A percentile compares a stretch with the other conserved stretches of the same genome.
Conservation (phyloP, 192 early-diverging fungal species). For the Coemansia reversa region DNA sequence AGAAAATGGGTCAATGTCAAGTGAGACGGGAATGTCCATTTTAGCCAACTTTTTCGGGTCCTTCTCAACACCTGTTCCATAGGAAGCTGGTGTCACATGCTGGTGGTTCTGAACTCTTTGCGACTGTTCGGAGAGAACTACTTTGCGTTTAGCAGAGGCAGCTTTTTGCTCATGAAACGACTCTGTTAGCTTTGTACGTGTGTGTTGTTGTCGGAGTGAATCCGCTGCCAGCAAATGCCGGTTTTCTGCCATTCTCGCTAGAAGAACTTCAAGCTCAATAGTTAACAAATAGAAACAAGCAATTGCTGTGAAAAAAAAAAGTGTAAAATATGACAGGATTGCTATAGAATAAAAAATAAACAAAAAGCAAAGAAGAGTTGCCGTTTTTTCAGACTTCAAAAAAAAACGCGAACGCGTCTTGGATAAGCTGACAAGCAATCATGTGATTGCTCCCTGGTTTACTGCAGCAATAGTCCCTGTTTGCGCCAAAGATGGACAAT, state of each 20-base stretch:
- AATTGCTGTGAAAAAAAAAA: background rate
- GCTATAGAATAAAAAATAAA: slow-evolving; percentile 7
- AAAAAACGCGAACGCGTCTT: slow-evolving; percentile 12
- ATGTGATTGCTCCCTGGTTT: slow-evolving; percentile 5
- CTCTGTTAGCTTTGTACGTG: slow-evolving; percentile 33
- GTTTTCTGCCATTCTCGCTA: slow-evolving; percentile 33
- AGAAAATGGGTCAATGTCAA: slow-evolving; percentile 43
- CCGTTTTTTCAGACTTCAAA: background rate
- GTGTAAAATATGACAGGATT: background rate
- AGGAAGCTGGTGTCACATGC: background rate
- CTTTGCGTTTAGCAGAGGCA: slow-evolving; percentile 33
- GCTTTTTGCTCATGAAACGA: slow-evolving; percentile 37
- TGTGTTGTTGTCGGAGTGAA: slow-evolving; percentile 9
- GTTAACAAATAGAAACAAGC: no score
- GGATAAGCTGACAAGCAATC: no score
- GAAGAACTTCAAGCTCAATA: background rate
- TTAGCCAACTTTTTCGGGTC: slow-evolving; percentile 37
- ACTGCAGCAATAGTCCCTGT: background rate
- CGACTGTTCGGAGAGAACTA: slow-evolving; percentile 31
- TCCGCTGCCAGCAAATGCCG: slow-evolving; percentile 14
- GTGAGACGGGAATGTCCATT: slow-evolving; percentile 45
- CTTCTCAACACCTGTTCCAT: slow-evolving; percentile 17
- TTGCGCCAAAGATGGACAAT: slow-evolving; percentile 66
- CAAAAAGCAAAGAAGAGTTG: slow-evolving; percentile 1
- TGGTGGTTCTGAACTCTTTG: slow-evolving; percentile 32